Conservation (phyloP, 768 basidiomycete genomes). For the Russula brevipes region DNA sequence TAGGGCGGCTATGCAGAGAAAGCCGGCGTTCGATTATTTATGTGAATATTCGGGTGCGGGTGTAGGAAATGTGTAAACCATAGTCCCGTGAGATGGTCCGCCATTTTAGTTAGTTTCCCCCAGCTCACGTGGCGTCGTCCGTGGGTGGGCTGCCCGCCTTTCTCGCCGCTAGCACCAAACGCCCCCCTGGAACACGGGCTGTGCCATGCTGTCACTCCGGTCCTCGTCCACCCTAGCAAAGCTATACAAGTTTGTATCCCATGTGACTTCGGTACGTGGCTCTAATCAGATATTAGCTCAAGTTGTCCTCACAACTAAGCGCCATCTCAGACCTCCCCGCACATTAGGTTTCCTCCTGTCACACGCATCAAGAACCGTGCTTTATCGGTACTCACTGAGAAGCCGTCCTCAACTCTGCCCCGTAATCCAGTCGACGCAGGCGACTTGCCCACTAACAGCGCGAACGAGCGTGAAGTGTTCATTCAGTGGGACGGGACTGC, state of each 20-base stretch:
- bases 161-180: no score
- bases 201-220: not conserved
- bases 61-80: no score
- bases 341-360: not conserved
- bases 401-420: not conserved
- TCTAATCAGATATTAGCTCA: not conserved
- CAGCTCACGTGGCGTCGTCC: no score
- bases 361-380: not conserved
- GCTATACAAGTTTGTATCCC: not conserved
- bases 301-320: not conserved
- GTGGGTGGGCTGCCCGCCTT: no score
- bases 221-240: not conserved
- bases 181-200: no score
- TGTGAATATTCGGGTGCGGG: no score
- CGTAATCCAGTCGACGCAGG: not conserved
- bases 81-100: no score
- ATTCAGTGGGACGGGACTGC: slow-evolving; percentile 68
- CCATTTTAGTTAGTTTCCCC: no score
- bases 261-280: not conserved
- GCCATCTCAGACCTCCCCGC: not conserved
- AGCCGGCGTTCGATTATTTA: no score
- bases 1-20: no score
- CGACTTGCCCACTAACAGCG: slow-evolving; percentile 36
- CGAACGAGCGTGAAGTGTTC: slow-evolving; percentile 56
- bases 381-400: not conserved